Percentiles rank a stretch among this genome's conserved stretches.
These are phyloP conservation scores for Phytophthora melonis DNA, from an alignment of 352 stramenopile species.

Conservation along the genomic window DNA sequence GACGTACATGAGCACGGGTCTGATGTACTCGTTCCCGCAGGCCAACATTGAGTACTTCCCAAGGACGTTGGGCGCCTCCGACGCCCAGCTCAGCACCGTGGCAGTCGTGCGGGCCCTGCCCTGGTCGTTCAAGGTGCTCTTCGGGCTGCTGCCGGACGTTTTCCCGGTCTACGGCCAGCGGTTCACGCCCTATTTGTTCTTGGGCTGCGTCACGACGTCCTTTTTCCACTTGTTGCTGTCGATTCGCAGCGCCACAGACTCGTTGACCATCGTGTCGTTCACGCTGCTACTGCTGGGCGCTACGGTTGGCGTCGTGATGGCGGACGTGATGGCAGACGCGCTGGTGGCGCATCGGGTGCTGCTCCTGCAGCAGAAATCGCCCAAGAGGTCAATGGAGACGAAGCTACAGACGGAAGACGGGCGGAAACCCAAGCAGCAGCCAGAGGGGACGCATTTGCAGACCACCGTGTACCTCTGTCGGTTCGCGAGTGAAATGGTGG, in stretches of 20 bases:
- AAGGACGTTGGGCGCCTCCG: slow-evolving; percentile 60
- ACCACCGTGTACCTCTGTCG: slow-evolving; percentile 82
- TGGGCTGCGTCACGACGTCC: slow-evolving; percentile 68
- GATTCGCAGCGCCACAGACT: slow-evolving; percentile 36
- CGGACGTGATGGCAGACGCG: slow-evolving; percentile 85
- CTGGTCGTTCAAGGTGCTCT: slow-evolving; percentile 86
- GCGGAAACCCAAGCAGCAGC: slow-evolving; percentile 40
- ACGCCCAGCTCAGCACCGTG: slow-evolving; percentile 81
- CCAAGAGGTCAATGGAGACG: slow-evolving; percentile 19
- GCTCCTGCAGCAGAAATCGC: slow-evolving; percentile 20
- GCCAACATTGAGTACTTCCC: slow-evolving; percentile 85
- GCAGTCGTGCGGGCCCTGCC: slow-evolving; percentile 71
- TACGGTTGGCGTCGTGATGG: slow-evolving; percentile 83
- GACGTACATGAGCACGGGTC: slow-evolving; percentile 80
- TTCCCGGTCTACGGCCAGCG: slow-evolving; percentile 62
- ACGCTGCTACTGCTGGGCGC: slow-evolving; percentile 72
- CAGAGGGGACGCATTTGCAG: slow-evolving; percentile 55
- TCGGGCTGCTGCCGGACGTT: slow-evolving; percentile 73
- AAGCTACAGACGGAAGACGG: slow-evolving; percentile 33
- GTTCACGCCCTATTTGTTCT: slow-evolving; percentile 83
- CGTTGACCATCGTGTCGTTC: slow-evolving; percentile 68
- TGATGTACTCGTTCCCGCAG: slow-evolving; percentile 73
- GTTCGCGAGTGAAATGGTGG: slow-evolving; percentile 81
- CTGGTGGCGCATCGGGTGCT: slow-evolving; percentile 75
- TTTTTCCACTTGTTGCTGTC: slow-evolving; percentile 66